phyloP scores from a whole-genome alignment of 2,329 filamentous ascomycete genomes.

The Elsinoe ampelina region DNA sequence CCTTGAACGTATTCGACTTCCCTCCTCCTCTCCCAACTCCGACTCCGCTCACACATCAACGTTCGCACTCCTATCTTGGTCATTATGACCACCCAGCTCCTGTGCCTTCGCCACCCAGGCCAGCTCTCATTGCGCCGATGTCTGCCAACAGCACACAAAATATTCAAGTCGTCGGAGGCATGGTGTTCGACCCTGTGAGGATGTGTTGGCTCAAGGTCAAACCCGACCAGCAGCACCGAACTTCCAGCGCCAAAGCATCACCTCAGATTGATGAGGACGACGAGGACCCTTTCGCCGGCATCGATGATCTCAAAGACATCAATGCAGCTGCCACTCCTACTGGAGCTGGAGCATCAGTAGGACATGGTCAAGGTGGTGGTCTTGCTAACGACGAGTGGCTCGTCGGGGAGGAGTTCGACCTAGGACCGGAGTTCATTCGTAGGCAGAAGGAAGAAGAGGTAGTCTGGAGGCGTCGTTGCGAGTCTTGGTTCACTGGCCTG shows the following conservation, averaged over 20 bases:
- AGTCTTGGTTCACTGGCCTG: constrained; percentile 60
- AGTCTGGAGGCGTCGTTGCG: constrained; percentile 79
- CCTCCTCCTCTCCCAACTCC: constrained; percentile 28
- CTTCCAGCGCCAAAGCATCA: constrained; percentile 27
- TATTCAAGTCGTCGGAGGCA: constrained; percentile 89
- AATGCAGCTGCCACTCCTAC: constrained; percentile 9
- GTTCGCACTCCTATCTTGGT: constrained; percentile 25
- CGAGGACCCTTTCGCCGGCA: constrained; percentile 84
- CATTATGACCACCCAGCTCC: constrained; percentile 22
- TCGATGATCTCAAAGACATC: constrained; percentile 78
- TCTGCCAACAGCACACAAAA: constrained; percentile 57
- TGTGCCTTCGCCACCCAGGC: constrained; percentile 40
- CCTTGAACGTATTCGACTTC: constrained; percentile 65
- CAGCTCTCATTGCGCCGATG: constrained; percentile 86
- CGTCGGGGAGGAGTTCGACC: constrained; percentile 77
- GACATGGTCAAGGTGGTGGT: constrained; percentile 20
- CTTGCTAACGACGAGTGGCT: constrained; percentile 59
- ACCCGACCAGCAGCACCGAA: constrained; percentile 22
- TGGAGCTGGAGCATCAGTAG: constrained; percentile 16
- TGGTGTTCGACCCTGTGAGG: constrained; percentile 93
- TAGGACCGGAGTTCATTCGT: constrained; percentile 86
- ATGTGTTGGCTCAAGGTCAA: constrained; percentile 93
- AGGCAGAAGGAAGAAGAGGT: constrained; percentile 87
- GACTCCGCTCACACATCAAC: constrained; percentile 27
- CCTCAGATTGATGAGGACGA: constrained; percentile 65